These are phyloP conservation scores for Ceratopteris richardii DNA, from an alignment of 75 land plant species.

Conservation along the genomic window DNA sequence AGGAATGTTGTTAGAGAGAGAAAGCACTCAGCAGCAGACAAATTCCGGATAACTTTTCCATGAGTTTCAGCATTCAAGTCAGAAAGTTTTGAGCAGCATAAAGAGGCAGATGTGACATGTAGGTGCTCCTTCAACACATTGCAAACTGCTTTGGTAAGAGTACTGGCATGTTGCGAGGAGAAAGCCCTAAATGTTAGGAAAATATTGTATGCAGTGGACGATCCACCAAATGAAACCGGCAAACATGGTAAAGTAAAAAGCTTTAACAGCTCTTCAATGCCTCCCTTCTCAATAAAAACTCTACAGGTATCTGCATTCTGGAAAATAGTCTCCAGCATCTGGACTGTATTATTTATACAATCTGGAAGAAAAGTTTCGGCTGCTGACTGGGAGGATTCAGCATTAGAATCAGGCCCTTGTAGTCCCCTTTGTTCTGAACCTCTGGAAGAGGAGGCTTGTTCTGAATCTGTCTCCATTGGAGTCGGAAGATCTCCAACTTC, in stretches of 20 bases:
- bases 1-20: constrained; percentile 56
- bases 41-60: constrained; percentile 37
- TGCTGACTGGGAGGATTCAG: constrained; percentile 24
- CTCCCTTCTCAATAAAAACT: constrained; percentile 83
- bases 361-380: constrained; percentile 64
- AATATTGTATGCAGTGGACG: constrained; percentile 69
- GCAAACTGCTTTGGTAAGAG: constrained; percentile 68
- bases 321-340: constrained; percentile 74
- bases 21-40: constrained; percentile 70
- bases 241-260: constrained; percentile 59
- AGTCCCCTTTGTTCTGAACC: constrained; percentile 29
- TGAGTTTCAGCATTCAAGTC: constrained; percentile 33
- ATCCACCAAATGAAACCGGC: constrained; percentile 52
- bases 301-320: constrained; percentile 89
- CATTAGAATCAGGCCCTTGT: constrained; percentile 25
- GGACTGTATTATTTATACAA: constrained; percentile 66
- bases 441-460: constrained; percentile 27
- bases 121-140: constrained; percentile 64
- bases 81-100: constrained; percentile 37
- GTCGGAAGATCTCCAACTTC: constrained; percentile 26
- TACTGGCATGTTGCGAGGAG: constrained; percentile 71
- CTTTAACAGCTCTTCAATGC: constrained; percentile 79
- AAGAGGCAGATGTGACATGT: constrained; percentile 38
- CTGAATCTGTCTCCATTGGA: constrained; percentile 85
- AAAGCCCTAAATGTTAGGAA: constrained; percentile 79